phyloP scores from a whole-genome alignment of 2,329 filamentous ascomycete genomes.

The Coniochaeta hoffmannii region DNA sequence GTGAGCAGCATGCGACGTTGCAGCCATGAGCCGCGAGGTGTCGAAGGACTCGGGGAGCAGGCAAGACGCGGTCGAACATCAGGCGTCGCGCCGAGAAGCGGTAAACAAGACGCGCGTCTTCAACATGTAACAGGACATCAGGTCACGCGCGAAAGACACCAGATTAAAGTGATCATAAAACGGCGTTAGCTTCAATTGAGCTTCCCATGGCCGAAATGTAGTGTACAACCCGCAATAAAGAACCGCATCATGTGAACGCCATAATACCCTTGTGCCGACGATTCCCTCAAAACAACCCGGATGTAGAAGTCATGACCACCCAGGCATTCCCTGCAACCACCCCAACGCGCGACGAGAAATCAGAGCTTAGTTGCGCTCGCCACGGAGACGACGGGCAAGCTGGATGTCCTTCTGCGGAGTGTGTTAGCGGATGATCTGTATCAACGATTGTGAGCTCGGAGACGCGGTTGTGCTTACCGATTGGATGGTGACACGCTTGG shows the following conservation, averaged over 20 bases:
- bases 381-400: slow-evolving; percentile 88
- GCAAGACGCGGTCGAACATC: too few relatives aligned
- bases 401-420: slow-evolving; percentile 77
- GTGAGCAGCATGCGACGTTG: too few relatives aligned
- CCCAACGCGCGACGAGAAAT: slow-evolving; percentile 8
- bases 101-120: background rate
- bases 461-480: slow-evolving; percentile 34
- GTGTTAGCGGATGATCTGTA: slow-evolving; percentile 27
- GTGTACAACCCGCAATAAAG: slow-evolving; percentile 33
- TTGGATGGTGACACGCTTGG: slow-evolving; percentile 98
- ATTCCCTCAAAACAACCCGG: slow-evolving; percentile 14
- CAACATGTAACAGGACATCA: slow-evolving; percentile 13
- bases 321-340: slow-evolving; percentile 27
- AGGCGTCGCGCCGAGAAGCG: background rate
- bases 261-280: slow-evolving; percentile 27
- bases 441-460: slow-evolving; percentile 1
- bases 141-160: slow-evolving; percentile 8
- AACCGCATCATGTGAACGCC: slow-evolving; percentile 35
- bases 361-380: slow-evolving; percentile 71
- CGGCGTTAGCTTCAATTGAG: slow-evolving; percentile 22
- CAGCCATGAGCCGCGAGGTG: too few relatives aligned
- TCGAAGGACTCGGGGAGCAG: too few relatives aligned
- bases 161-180: slow-evolving; percentile 18
- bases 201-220: slow-evolving; percentile 26
- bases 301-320: slow-evolving; percentile 21